A percentile compares a stretch with the other conserved stretches of the same genome.
Evolutionary conservation across 1,139 yeast species (phyloP).

Genomic region (Geotrichum klebahnii): DNA sequence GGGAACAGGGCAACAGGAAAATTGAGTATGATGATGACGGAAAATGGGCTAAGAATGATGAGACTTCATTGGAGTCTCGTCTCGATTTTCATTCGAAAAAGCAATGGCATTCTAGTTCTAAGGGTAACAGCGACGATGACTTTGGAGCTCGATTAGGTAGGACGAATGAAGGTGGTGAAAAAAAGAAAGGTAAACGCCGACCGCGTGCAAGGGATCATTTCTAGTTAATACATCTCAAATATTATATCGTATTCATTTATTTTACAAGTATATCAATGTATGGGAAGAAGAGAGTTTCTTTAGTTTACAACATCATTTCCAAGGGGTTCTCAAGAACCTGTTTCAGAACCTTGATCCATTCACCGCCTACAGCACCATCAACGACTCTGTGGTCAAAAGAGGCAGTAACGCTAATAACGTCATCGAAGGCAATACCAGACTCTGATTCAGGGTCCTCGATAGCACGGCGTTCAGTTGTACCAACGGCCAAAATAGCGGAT

Average conservation of each 20-base stretch:
- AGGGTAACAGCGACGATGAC: not conserved
- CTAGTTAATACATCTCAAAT: not conserved
- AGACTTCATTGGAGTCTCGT: no score
- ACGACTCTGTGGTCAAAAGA: slow-evolving; percentile 96
- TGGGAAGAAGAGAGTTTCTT: not conserved
- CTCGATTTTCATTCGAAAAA: no score
- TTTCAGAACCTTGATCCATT: slow-evolving; percentile 90
- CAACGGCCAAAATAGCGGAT: slow-evolving; percentile 86
- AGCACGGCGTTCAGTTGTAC: slow-evolving; percentile 88
- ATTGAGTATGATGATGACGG: slow-evolving; percentile 9
- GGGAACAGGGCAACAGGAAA: not conserved
- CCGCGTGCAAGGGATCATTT: slow-evolving; percentile 5
- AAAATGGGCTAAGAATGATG: slow-evolving; percentile 12
- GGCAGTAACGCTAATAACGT: slow-evolving; percentile 86
- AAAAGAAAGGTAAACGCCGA: not conserved
- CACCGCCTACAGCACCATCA: slow-evolving; percentile 98
- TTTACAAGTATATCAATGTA: slow-evolving; percentile 8
- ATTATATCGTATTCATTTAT: not conserved
- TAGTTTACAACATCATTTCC: slow-evolving; percentile 69
- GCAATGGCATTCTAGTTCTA: no score
- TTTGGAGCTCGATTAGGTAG: not conserved
- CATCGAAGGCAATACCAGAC: slow-evolving; percentile 88
- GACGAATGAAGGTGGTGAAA: not conserved
- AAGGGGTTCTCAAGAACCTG: slow-evolving; percentile 90
- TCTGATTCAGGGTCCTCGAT: slow-evolving; percentile 89